Conservation (phyloP, 352 stramenopile species). For the Phytophthora crassamura region DNA sequence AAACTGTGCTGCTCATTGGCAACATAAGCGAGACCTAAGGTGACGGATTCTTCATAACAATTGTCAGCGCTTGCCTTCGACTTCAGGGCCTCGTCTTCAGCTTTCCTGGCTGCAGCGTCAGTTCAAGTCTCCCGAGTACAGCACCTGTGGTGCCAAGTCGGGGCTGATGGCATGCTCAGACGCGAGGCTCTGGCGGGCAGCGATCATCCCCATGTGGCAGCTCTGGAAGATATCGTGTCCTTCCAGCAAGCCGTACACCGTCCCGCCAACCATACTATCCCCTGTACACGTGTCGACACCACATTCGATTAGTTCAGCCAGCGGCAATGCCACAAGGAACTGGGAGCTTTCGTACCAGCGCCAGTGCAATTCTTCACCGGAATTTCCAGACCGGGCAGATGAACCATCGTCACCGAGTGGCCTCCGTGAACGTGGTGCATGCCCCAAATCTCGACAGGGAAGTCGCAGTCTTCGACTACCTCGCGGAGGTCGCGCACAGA, state of each 20-base stretch:
- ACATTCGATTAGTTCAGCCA: constrained; percentile 11
- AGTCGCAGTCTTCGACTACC: constrained; percentile 37
- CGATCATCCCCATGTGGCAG: constrained; percentile 80
- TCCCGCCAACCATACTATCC: constrained; percentile 79
- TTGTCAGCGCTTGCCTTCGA: constrained; percentile 13
- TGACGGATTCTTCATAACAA: constrained; percentile 15
- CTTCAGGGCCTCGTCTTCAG: background rate
- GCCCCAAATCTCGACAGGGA: constrained; percentile 64
- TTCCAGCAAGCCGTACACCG: constrained; percentile 76
- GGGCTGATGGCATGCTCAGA: constrained; percentile 77
- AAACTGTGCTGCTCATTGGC: constrained; percentile 9
- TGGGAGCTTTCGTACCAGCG: constrained; percentile 47
- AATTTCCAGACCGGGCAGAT: constrained; percentile 65
- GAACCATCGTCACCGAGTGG: constrained; percentile 61
- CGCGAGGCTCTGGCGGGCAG: constrained; percentile 68
- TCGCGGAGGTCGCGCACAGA: constrained; percentile 34
- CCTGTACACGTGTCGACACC: constrained; percentile 36
- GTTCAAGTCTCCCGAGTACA: constrained; percentile 36
- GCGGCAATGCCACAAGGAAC: background rate
- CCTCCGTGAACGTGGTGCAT: constrained; percentile 54
- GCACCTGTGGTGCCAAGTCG: constrained; percentile 42
- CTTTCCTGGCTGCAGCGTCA: background rate
- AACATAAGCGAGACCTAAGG: constrained; percentile 16
- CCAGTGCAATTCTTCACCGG: constrained; percentile 76
- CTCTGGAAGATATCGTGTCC: constrained; percentile 66